phyloP scores from a whole-genome alignment of 768 basidiomycete species.

The Mycena chlorophos region DNA sequence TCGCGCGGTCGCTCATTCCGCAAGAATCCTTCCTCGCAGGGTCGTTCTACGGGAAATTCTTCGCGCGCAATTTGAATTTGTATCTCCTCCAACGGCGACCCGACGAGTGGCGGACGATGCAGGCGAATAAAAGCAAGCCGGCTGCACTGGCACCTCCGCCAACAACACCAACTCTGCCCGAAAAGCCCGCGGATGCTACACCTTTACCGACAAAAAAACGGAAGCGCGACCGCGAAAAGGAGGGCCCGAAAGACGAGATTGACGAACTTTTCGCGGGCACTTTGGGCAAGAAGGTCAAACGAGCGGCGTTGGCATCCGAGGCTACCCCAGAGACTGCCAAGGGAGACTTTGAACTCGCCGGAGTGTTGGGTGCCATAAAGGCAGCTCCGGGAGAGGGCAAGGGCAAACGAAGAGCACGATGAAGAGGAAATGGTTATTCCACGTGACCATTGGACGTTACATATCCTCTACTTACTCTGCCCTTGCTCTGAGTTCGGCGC shows the following conservation, averaged over 20 bases:
- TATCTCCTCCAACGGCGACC: slow-evolving; percentile 76
- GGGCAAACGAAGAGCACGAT: background rate
- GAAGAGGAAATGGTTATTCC: too few species aligned
- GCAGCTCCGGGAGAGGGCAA: background rate
- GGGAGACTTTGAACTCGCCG: slow-evolving; percentile 15
- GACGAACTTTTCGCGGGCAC: slow-evolving; percentile 66
- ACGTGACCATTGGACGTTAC: too few species aligned
- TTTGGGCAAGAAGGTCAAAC: slow-evolving; percentile 61
- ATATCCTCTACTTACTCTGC: too few species aligned
- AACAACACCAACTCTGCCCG: background rate
- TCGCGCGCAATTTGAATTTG: slow-evolving; percentile 75
- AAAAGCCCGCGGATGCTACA: slow-evolving; percentile 1
- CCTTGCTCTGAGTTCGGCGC: too few species aligned
- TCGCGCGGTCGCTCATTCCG: slow-evolving; percentile 75
- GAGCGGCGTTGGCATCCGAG: slow-evolving; percentile 46
- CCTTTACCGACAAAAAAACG: slow-evolving; percentile 34
- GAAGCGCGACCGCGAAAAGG: slow-evolving; percentile 46
- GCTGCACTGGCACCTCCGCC: background rate
- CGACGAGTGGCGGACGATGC: slow-evolving; percentile 80
- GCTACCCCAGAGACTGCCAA: background rate
- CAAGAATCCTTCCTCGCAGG: slow-evolving; percentile 71
- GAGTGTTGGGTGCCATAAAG: background rate
- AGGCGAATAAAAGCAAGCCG: slow-evolving; percentile 46
- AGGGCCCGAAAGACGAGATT: slow-evolving; percentile 68
- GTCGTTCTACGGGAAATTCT: slow-evolving; percentile 87